phyloP scores from a whole-genome alignment of 345 rosid genomes.

The Acer negundo region DNA sequence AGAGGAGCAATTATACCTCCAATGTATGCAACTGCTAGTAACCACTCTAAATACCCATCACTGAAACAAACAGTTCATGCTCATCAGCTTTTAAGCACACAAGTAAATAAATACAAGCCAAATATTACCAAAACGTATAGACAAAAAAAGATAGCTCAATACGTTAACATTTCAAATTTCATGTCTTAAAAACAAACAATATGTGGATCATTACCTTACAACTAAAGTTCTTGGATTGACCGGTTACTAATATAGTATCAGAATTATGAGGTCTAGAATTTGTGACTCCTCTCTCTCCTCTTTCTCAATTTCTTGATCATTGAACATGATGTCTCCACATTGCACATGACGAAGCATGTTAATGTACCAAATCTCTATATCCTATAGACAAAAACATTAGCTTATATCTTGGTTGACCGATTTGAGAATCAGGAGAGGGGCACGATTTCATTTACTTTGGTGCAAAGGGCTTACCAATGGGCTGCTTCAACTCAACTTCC shows the following conservation, averaged over 20 bases:
- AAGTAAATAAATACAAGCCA: neutral
- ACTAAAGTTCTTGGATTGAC: neutral
- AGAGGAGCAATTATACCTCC: conserved; percentile 83
- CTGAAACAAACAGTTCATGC: conserved; percentile 33
- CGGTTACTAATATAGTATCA: neutral
- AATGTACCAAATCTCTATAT: no score
- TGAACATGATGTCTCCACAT: no score
- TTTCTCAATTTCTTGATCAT: no score
- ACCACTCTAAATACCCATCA: conserved; percentile 76
- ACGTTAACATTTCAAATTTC: neutral
- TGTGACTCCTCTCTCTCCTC: neutral
- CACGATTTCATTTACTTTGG: no score
- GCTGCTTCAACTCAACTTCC: no score
- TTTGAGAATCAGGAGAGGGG: no score
- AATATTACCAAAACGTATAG: neutral
- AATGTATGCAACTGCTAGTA: conserved; percentile 72
- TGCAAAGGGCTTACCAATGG: no score
- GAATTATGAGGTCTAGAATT: neutral
- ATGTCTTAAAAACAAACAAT: neutral
- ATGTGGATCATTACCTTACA: neutral
- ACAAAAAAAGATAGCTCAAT: neutral
- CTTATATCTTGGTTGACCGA: no score
- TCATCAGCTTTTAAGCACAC: neutral
- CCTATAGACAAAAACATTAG: no score
- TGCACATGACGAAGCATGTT: no score